These are phyloP conservation scores for Aureobasidium subglaciale DNA, from an alignment of 2,329 filamentous ascomycete species.

Conservation along the genomic window DNA sequence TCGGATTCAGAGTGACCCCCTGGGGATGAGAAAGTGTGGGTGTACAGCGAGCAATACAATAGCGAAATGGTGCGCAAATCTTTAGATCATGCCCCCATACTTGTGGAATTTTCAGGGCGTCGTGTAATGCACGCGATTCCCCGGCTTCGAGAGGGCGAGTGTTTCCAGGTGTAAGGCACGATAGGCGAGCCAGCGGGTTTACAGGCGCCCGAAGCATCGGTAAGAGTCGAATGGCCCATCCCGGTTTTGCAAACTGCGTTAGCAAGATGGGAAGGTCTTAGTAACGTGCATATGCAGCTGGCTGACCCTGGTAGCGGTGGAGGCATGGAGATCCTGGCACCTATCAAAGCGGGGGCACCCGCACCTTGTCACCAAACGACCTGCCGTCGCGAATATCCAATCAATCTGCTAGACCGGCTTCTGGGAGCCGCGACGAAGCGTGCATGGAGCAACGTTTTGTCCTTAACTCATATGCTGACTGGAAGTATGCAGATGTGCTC, in stretches of 20 bases:
- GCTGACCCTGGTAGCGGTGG: slow-evolving; percentile 11
- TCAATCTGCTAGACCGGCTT: slow-evolving; percentile 10
- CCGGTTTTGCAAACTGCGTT: slow-evolving; percentile 2
- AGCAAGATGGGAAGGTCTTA: neutral
- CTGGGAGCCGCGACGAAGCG: neutral
- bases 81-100: neutral
- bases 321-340: slow-evolving; percentile 1
- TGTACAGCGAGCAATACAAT: neutral
- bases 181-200: neutral
- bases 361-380: neutral
- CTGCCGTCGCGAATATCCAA: slow-evolving; percentile 1
- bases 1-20: neutral
- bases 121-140: slow-evolving; percentile 3
- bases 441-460: neutral
- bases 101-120: neutral
- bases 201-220: neutral
- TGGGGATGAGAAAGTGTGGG: neutral
- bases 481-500: neutral
- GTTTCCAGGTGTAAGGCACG: slow-evolving; percentile 1
- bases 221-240: neutral
- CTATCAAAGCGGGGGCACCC: slow-evolving; percentile 14
- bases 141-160: neutral
- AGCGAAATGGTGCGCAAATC: neutral
- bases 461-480: neutral
- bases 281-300: slow-evolving; percentile 10